These are phyloP conservation scores for Claviceps purpurea DNA, from an alignment of 2,329 filamentous ascomycete genomes.

Conservation along the genomic window DNA sequence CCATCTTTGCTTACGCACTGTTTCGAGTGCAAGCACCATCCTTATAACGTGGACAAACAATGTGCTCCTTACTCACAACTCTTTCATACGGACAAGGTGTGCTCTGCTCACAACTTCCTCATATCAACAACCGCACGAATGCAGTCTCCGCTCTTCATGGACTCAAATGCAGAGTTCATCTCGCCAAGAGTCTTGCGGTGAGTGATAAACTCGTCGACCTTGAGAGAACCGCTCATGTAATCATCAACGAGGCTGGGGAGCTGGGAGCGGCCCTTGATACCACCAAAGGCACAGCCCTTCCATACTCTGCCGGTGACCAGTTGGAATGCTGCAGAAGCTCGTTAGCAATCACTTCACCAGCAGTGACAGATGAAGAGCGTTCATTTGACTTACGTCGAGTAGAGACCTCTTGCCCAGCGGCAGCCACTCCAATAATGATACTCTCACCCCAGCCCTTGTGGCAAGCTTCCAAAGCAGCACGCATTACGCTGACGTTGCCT, in stretches of 20 bases:
- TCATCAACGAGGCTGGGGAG: conserved; percentile 76
- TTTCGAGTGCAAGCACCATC: neutral
- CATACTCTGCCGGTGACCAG: conserved; percentile 94
- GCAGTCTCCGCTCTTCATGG: conserved; percentile 94
- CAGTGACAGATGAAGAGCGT: neutral
- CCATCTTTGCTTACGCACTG: neutral
- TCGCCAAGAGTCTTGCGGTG: conserved; percentile 71
- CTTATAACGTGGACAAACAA: neutral
- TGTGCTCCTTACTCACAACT: neutral
- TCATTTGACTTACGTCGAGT: conserved; percentile 62
- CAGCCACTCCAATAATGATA: conserved; percentile 94
- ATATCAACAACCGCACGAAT: conserved; percentile 83
- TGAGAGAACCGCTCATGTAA: conserved; percentile 79
- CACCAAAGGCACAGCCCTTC: conserved; percentile 96
- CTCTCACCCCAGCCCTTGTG: conserved; percentile 99
- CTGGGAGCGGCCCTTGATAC: conserved; percentile 94
- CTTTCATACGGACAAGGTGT: neutral
- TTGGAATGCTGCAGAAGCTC: conserved; percentile 65
- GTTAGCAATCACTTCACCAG: neutral
- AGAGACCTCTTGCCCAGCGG: conserved; percentile 87
- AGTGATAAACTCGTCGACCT: conserved; percentile 99
- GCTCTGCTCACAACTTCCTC: conserved; percentile 22
- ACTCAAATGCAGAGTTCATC: conserved; percentile 82
- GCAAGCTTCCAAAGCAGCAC: conserved; percentile 88
- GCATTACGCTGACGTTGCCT: conserved; percentile 91